Base-by-base conservation (phyloP, 2,329 filamentous ascomycete genomes). In the Cadophora luteo-olivacea region DNA sequence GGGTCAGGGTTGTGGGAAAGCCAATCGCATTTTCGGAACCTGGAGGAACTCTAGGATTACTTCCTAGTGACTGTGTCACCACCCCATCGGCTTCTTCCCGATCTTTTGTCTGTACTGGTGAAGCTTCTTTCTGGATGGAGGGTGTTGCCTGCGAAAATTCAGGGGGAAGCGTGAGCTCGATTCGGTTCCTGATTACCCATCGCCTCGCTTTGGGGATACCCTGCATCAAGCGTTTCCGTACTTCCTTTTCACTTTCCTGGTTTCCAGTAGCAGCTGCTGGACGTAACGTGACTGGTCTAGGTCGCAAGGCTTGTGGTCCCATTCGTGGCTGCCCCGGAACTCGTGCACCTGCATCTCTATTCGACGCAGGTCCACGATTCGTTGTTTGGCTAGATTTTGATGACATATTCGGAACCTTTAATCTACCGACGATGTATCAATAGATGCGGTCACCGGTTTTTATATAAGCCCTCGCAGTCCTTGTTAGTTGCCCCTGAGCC, bases 131-230 rank as follows among this genome's bases (percentile, higher is more conserved):
- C 51, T 54, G 2, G 14, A 32, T 32, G 12, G 51, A 29, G 11
- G 11, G 6, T 4, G 24, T 24, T 16, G 60, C 45, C 55, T 38
- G 55, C 22, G 55, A 60, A 41, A 60, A 60, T 36, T 41, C 55
- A 6, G 55, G 55, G 36, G 55, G 55, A 22, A 60, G 32, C 9
- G 32, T 36, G 19, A 60, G 36, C 32, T 60, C 55, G 22, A 60
- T 60, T 32, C 55, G 25, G 7, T 60, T 60, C 22, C 32, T 36
- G 36, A 60, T 60, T 32, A 60, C 36, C 55, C 32, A 41, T 36
- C 55, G 32, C 12, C 55, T 60, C 36, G 55, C 55, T 33, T 60
- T 60, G 6, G 55, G 55, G 4, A 60, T 36, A n/a, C 55, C 55
- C 22, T 60, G 55, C 55, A 41, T 60, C 16, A 60, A 22, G 11